Evolutionary conservation across 2,329 filamentous ascomycete species (phyloP), one percentile per base, ranked within the genome.

Genomic region (Fusarium tjaetaba): DNA sequence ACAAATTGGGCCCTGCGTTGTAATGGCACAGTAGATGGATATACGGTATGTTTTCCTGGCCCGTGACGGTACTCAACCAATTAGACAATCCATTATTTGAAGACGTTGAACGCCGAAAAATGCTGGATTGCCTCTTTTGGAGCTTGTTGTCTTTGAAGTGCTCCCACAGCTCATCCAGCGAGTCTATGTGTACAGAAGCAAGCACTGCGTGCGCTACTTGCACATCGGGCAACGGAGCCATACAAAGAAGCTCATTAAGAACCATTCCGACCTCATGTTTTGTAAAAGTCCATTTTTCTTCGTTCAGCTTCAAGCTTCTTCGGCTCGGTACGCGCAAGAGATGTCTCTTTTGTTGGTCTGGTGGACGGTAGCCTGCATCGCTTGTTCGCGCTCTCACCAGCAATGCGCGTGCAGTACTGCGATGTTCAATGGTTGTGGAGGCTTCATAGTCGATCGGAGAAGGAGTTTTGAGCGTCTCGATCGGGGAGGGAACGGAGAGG

Each of bases 231-330:
- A 72, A 32, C 2, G 53, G 34, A 6, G 30, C n/a, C 7, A 43
- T 39, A 2, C 36, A 46, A 2, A 72, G 34, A 16, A 72, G 24
- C 4, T 28, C 13, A 41, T 72, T 51, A 16, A 72, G 51, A 13
- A 55, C 58, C 11, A n/a, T 56, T 1, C 64, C 70, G 9, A 72
- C 59, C 24, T 72, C 70, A 30, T 72, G 64, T 11, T 72, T 72
- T 2, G 58, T 49, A 22, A 72, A 72, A 0, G 48, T 72, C 70
- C 70, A 72, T 4, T 41, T 49, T 1, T 43, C 39, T 69, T 52
- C 15, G 9, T 14, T 48, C 48, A 4, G n/a, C 53, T 3, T 57
- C 63, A 20, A 61, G 63, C 1, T 60, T 30, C 32, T 69, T 60
- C 4, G 69, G 36, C 49, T 52, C 10, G 32, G 49, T 15, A 52